A percentile compares a stretch with the other conserved stretches of the same genome.
These are phyloP conservation scores for Ceratobasidium sp. DNA, from an alignment of 1,284 basidiomycete species.

Conservation along the genomic window DNA sequence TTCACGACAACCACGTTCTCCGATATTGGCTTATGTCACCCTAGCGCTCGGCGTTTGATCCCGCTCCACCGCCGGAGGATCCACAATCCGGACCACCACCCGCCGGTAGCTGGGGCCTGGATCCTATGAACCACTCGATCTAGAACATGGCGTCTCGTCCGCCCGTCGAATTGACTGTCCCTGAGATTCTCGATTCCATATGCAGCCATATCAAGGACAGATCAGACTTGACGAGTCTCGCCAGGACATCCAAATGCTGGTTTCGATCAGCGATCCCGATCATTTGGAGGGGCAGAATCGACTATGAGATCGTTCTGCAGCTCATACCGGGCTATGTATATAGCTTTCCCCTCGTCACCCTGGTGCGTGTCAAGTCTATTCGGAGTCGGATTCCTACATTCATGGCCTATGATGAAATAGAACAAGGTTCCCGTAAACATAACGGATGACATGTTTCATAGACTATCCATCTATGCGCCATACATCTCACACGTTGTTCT, in stretches of 20 bases:
- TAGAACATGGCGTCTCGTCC: too few species aligned
- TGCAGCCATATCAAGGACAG: not conserved
- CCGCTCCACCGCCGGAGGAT: not conserved
- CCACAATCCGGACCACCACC: too few species aligned
- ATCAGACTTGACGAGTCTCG: not conserved
- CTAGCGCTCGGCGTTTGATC: not conserved
- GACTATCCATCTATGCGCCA: not conserved
- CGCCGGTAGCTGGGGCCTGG: not conserved
- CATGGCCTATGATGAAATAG: too few species aligned
- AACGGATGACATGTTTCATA: not conserved
- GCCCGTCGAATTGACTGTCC: not conserved
- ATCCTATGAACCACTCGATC: not conserved
- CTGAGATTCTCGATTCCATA: not conserved
- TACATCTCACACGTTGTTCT: not conserved
- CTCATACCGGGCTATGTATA: not conserved
- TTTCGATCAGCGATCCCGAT: not conserved
- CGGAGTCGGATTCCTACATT: too few species aligned
- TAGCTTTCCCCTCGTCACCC: not conserved
- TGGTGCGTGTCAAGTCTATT: too few species aligned
- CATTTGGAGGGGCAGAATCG: not conserved
- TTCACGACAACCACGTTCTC: slow-evolving; percentile 4
- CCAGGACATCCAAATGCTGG: not conserved
- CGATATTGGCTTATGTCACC: slow-evolving; percentile 1
- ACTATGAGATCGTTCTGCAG: not conserved
- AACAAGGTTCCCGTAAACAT: not conserved